These are phyloP conservation scores for Rhinocladiella mackenziei DNA, from an alignment of 2,329 filamentous ascomycete species.

Conservation along the genomic window DNA sequence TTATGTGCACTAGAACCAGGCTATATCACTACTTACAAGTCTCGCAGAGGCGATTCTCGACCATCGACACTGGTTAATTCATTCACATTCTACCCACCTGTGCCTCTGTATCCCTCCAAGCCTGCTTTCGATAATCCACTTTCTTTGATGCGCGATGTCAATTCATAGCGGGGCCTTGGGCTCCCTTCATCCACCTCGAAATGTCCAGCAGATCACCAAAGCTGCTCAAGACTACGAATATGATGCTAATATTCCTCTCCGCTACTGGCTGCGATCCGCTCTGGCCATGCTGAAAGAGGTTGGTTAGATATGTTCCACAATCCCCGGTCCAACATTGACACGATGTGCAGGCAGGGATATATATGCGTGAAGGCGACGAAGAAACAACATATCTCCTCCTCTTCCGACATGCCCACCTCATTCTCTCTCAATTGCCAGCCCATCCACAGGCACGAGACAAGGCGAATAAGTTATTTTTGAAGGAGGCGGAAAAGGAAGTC, in stretches of 20 bases:
- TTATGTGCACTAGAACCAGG: neutral
- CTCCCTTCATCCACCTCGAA: slow-evolving; percentile 52
- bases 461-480: slow-evolving; percentile 53
- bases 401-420: slow-evolving; percentile 83
- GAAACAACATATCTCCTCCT: slow-evolving; percentile 85
- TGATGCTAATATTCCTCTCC: slow-evolving; percentile 69
- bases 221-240: slow-evolving; percentile 79
- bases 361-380: slow-evolving; percentile 79
- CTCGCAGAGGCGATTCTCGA: neutral
- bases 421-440: slow-evolving; percentile 66
- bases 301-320: slow-evolving; percentile 27
- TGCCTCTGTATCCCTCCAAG: slow-evolving; percentile 4
- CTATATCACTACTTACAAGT: neutral
- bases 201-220: slow-evolving; percentile 69
- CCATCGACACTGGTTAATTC: slow-evolving; percentile 8
- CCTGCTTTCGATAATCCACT: neutral
- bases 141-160: slow-evolving; percentile 11
- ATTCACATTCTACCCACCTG: neutral
- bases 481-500: slow-evolving; percentile 59
- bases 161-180: slow-evolving; percentile 22
- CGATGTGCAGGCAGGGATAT: slow-evolving; percentile 67
- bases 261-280: slow-evolving; percentile 77
- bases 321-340: slow-evolving; percentile 16
- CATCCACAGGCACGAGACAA: slow-evolving; percentile 72
- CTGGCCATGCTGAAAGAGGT: slow-evolving; percentile 79